Conservation (phyloP, 1,139 yeast species). For the Kurtzmaniella quercitrusa region DNA sequence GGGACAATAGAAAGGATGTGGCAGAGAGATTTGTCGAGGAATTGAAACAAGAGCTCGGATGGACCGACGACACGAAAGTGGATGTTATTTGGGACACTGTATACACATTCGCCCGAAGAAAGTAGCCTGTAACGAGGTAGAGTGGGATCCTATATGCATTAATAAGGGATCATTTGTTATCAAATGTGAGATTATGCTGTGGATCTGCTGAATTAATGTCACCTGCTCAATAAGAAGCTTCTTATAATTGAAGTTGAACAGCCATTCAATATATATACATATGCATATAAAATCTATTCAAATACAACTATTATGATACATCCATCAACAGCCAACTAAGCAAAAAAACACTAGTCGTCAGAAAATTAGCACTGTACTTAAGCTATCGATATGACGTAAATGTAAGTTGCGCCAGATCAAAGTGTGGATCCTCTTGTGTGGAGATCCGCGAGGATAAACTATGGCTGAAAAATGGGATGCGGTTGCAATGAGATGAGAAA, state of each 20-base stretch:
- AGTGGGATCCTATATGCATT: background rate
- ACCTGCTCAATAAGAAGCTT: too few relatives aligned
- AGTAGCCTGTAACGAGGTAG: slow-evolving; percentile 4
- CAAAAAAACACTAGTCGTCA: too few relatives aligned
- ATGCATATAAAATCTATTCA: too few relatives aligned
- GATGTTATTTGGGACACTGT: slow-evolving; percentile 60
- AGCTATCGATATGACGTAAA: background rate
- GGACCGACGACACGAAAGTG: slow-evolving; percentile 42
- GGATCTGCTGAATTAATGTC: too few relatives aligned
- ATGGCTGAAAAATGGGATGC: background rate
- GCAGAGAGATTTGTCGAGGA: slow-evolving; percentile 42
- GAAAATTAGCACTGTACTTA: background rate
- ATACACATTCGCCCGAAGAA: slow-evolving; percentile 40
- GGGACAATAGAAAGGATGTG: slow-evolving; percentile 26
- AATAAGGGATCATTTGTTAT: background rate
- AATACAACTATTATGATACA: too few relatives aligned
- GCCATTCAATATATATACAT: too few relatives aligned
- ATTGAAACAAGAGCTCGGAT: slow-evolving; percentile 34
- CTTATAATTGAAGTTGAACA: too few relatives aligned
- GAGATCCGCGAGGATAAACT: background rate
- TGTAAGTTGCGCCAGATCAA: background rate
- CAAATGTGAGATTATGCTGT: background rate
- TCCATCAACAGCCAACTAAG: too few relatives aligned
- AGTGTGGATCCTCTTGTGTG: background rate
- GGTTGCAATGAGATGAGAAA: too few relatives aligned